Percentiles rank a stretch among this genome's conserved stretches.
Evolutionary conservation across 495 filamentous ascomycete genomes (phyloP).

Genomic region (Aspergillus leporis): DNA sequence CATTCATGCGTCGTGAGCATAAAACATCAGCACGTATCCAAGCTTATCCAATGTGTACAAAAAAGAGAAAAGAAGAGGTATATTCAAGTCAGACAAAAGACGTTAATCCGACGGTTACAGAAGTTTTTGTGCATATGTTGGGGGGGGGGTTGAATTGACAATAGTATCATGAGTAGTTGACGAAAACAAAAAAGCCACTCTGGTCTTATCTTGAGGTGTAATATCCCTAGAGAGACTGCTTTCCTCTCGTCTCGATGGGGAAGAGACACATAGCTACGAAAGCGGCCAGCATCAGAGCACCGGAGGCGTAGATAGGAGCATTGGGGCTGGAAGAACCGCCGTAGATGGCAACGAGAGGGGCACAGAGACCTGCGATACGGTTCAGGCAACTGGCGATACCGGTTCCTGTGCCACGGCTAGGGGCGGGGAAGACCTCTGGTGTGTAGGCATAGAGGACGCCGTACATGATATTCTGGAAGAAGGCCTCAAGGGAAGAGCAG

Average conservation of each 20-base stretch:
- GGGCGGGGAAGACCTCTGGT: slow-evolving; percentile 61
- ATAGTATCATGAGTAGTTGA: not conserved
- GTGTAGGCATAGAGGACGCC: slow-evolving; percentile 63
- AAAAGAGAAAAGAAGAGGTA: not conserved
- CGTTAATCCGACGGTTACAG: not conserved
- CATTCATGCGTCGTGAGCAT: not conserved
- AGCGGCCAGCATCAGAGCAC: slow-evolving; percentile 50
- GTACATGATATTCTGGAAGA: slow-evolving; percentile 68
- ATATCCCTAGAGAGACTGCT: slow-evolving; percentile 42
- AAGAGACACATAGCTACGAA: slow-evolving; percentile 53
- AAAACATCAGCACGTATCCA: not conserved
- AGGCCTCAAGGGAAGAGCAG: slow-evolving; percentile 54
- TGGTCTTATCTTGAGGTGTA: not conserved
- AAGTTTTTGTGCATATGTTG: not conserved
- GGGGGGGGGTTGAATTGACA: not conserved
- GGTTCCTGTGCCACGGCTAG: slow-evolving; percentile 57
- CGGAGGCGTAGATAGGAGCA: slow-evolving; percentile 55
- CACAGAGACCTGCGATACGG: slow-evolving; percentile 57
- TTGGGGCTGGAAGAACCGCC: slow-evolving; percentile 40
- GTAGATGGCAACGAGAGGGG: slow-evolving; percentile 58
- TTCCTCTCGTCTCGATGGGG: slow-evolving; percentile 56
- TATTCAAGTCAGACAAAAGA: not conserved
- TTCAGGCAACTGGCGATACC: slow-evolving; percentile 60
- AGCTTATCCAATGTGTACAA: not conserved
- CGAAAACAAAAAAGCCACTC: not conserved